phyloP scores from a whole-genome alignment of 805 yeast species.

The Metschnikowia santaceciliae region DNA sequence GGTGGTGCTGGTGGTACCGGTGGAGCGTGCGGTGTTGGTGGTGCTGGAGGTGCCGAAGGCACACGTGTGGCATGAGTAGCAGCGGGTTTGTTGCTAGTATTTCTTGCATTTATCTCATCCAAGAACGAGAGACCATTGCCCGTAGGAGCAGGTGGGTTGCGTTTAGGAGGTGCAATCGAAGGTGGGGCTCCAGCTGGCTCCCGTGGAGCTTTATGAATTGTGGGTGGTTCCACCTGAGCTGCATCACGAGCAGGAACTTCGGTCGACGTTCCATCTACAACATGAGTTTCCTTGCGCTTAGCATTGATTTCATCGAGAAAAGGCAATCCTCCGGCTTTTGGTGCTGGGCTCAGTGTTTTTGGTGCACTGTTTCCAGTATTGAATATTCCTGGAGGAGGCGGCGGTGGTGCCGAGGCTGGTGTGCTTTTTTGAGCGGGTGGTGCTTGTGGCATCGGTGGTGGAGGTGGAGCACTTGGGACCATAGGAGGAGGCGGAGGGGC shows the following conservation, averaged over 20 bases:
- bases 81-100: conserved; percentile 4
- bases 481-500: conserved; percentile 8
- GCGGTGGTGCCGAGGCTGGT: conserved; percentile 21
- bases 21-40: conserved; percentile 10
- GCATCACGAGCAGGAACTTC: conserved; percentile 8
- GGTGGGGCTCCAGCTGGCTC: conserved; percentile 22
- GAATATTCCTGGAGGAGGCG: conserved; percentile 11
- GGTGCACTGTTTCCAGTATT: conserved; percentile 3
- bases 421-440: conserved; percentile 21
- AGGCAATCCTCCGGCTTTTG: conserved; percentile 39
- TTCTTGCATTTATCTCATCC: conserved; percentile 7
- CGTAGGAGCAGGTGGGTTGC: conserved; percentile 20
- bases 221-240: not conserved
- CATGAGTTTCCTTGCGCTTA: conserved; percentile 44
- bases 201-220: conserved; percentile 6
- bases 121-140: conserved; percentile 8
- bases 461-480: conserved; percentile 20
- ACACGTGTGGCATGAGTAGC: conserved; percentile 20
- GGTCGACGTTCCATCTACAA: conserved; percentile 32
- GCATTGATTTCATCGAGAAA: conserved; percentile 49
- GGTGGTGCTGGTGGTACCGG: conserved; percentile 16
- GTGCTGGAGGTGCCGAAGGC: conserved; percentile 13
- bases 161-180: conserved; percentile 45
- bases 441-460: conserved; percentile 12
- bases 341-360: conserved; percentile 20